Conservation (phyloP, 768 basidiomycete species). For the Hericium erinaceus region DNA sequence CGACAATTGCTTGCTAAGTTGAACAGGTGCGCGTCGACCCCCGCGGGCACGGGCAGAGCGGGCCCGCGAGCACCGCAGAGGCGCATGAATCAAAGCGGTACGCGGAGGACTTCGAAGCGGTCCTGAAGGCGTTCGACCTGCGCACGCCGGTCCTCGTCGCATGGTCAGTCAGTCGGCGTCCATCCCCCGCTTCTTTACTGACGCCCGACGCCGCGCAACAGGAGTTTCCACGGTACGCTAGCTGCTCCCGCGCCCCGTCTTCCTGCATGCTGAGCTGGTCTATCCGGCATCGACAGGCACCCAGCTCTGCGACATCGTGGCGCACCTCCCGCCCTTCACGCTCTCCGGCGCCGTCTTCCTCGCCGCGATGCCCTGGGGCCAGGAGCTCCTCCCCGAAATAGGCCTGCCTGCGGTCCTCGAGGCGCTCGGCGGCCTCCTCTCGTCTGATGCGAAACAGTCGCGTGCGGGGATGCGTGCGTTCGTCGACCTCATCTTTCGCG, state of each 20-base stretch:
- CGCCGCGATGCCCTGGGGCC: neutral
- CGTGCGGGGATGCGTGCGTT: neutral
- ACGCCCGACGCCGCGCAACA: neutral
- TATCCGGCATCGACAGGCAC: neutral
- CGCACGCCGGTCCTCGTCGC: neutral
- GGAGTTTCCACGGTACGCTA: neutral
- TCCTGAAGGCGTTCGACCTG: neutral
- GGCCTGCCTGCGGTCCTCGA: neutral
- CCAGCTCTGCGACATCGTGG: neutral
- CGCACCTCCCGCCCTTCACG: neutral
- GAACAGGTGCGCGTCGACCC: no score
- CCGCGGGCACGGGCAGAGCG: no score
- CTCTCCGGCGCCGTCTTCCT: neutral
- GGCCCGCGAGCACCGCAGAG: no score
- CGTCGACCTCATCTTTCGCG: neutral
- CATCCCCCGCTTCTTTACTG: neutral
- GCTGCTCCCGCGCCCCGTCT: no score
- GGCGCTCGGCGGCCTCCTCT: neutral
- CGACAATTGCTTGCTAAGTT: no score
- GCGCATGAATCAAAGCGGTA: neutral
- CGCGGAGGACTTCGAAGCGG: neutral
- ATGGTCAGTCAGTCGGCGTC: neutral
- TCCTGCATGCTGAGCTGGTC: neutral
- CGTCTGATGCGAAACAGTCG: neutral
- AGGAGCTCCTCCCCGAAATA: neutral